Conservation (phyloP, 2,329 filamentous ascomycete species). For the Beauveria scarabaeidicola region DNA sequence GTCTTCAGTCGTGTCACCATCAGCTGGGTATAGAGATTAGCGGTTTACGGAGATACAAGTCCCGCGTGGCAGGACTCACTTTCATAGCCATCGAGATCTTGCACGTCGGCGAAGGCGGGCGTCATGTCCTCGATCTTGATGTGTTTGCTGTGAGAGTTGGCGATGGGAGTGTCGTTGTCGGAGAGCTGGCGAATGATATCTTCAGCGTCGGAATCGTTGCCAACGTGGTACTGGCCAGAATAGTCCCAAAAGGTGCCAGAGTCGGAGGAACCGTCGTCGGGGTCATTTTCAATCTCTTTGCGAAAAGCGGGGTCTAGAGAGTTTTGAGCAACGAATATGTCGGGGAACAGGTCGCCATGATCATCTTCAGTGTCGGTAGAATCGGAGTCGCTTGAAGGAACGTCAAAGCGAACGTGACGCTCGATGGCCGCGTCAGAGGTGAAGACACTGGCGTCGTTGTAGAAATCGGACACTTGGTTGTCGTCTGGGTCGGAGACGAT, state of each 20-base stretch:
- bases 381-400: conserved; percentile 58
- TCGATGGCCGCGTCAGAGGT: conserved; percentile 32
- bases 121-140: conserved; percentile 18
- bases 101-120: conserved; percentile 24
- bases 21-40: conserved; percentile 39
- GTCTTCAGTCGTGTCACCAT: conserved; percentile 55
- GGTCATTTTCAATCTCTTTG: conserved; percentile 62
- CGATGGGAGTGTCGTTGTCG: conserved; percentile 34
- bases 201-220: conserved; percentile 35
- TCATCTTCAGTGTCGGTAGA: conserved; percentile 56
- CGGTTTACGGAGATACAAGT: conserved; percentile 14
- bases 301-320: conserved; percentile 64
- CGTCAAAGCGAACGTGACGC: conserved; percentile 67
- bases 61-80: conserved; percentile 38
- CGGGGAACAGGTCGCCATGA: conserved; percentile 59
- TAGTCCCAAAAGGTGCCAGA: conserved; percentile 58
- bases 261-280: conserved; percentile 47
- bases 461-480: conserved; percentile 33
- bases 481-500: conserved; percentile 42
- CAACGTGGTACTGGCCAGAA: conserved; percentile 33
- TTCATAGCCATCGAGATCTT: conserved; percentile 49
- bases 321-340: conserved; percentile 71
- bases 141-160: conserved; percentile 30
- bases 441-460: conserved; percentile 32
- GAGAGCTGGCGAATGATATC: conserved; percentile 28